phyloP scores from a whole-genome alignment of 441 rosid species.

The Jatropha multifida region DNA sequence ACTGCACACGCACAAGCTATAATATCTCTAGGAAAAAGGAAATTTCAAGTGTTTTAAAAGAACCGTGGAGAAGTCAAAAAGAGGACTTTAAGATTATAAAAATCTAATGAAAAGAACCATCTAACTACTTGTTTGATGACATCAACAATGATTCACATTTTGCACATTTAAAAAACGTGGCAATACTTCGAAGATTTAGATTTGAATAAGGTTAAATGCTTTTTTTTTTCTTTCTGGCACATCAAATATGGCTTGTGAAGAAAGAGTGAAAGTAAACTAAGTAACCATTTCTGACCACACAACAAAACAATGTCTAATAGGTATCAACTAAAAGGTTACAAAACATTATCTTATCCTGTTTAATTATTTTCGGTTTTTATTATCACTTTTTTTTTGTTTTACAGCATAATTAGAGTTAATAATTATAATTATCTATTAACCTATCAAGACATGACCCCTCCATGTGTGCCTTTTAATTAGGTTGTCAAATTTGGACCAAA shows the following conservation, averaged over 20 bases:
- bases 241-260: neutral
- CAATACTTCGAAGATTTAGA: neutral
- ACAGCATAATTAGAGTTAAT: neutral
- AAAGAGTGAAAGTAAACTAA: neutral
- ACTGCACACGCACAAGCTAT: too few species aligned
- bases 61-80: neutral
- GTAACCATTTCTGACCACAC: too few species aligned
- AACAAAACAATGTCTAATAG: too few species aligned
- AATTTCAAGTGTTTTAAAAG: neutral
- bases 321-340: neutral
- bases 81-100: neutral
- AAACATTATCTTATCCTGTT: neutral
- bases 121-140: neutral
- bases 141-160: neutral
- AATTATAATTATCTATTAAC: neutral
- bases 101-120: neutral
- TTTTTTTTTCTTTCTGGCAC: too few species aligned
- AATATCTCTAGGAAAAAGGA: too few species aligned
- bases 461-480: slow-evolving; percentile 9
- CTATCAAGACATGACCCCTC: slow-evolving; percentile 19
- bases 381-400: neutral
- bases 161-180: slow-evolving; percentile 11
- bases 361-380: neutral
- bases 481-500: neutral
- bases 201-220: neutral